Base-by-base conservation (phyloP, 2,329 filamentous ascomycete species). In the Pezicula neosporulosa region DNA sequence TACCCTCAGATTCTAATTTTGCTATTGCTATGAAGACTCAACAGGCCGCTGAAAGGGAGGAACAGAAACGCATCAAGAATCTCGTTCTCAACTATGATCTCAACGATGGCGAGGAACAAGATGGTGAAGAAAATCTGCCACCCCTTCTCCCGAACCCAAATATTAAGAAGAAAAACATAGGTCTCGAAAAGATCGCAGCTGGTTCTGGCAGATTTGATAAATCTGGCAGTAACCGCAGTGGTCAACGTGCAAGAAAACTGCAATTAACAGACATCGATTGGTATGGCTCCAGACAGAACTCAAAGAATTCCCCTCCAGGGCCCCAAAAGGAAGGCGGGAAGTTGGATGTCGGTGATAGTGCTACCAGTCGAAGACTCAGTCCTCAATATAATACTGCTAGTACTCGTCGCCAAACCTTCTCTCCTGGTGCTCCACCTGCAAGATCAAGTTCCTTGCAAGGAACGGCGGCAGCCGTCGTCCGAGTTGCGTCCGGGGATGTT, bases 11-110 rank as follows among this genome's bases (percentile, higher is more conserved):
- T 68, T 97, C 94, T 1, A 92, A 85, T 46, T 97, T 99, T 71
- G 94, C 94, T 6, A 82, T 97, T 58, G 94, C 94, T 41, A 94
- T 99, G 91, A 94, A 90, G 68, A 91, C 83, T 54, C 92, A 97
- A 72, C 92, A 97, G 67, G 89, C 95, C 71, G 93, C 91, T 3
- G 93, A 97, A 68, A 87, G 88, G 48, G 94, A 96, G 66, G 95
- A 99, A 69, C 93, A 99, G 69, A 91, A 97, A 69, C 89, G 94
- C 56, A 99, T 99, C 82, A 99, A 99, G 76, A 96, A 90, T 64
- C 78, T 99, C 43, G 94, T 99, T 49, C 77, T 99, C 61, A 97
- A 97, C 70, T 96, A 97, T 66, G 94, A 99, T 72, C 83, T 96
- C 66, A 85, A 90, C 47, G 91, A 95, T 64, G 86, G 77, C 60